Percentiles rank a stretch among this genome's conserved stretches.
phyloP scores from a whole-genome alignment of 106 monocot genomes.

The Triglochin maritima region DNA sequence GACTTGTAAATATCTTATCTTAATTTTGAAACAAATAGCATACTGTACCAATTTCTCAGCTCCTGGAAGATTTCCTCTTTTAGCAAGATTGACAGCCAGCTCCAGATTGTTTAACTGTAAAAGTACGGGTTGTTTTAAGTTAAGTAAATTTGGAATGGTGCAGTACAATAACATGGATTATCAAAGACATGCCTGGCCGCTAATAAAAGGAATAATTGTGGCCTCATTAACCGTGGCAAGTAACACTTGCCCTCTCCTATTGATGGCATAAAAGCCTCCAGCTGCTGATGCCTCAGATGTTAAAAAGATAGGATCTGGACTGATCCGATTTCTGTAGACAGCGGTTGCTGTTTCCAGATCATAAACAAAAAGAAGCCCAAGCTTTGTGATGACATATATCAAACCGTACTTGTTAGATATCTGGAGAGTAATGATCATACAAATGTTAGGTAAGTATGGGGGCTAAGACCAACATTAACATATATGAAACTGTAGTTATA shows the following conservation, averaged over 20 bases:
- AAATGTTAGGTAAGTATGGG: not conserved
- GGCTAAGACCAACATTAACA: too few relatives aligned
- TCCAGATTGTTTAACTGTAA: conserved; percentile 89
- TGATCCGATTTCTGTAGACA: conserved; percentile 91
- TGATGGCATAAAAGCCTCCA: conserved; percentile 94
- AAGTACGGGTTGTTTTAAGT: not conserved
- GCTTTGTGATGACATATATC: conserved; percentile 94
- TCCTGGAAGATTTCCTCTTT: conserved; percentile 94
- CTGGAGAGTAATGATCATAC: conserved; percentile 28
- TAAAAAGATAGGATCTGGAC: conserved; percentile 96
- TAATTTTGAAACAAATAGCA: too few relatives aligned
- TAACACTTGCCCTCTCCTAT: conserved; percentile 89
- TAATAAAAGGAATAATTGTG: conserved; percentile 79
- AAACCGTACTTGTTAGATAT: conserved; percentile 78
- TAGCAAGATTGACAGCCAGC: conserved; percentile 94
- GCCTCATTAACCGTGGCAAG: conserved; percentile 96
- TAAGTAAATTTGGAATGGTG: not conserved
- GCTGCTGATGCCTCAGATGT: conserved; percentile 68
- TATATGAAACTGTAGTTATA: too few relatives aligned
- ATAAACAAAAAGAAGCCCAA: conserved; percentile 93
- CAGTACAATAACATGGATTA: not conserved
- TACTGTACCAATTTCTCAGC: conserved; percentile 56
- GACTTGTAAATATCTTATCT: too few relatives aligned
- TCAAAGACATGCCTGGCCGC: conserved; percentile 59
- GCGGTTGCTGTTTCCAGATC: conserved; percentile 90